These are phyloP conservation scores for Scenedesmus sp. DNA, from an alignment of 163 green algal genomes.

Conservation along the genomic window DNA sequence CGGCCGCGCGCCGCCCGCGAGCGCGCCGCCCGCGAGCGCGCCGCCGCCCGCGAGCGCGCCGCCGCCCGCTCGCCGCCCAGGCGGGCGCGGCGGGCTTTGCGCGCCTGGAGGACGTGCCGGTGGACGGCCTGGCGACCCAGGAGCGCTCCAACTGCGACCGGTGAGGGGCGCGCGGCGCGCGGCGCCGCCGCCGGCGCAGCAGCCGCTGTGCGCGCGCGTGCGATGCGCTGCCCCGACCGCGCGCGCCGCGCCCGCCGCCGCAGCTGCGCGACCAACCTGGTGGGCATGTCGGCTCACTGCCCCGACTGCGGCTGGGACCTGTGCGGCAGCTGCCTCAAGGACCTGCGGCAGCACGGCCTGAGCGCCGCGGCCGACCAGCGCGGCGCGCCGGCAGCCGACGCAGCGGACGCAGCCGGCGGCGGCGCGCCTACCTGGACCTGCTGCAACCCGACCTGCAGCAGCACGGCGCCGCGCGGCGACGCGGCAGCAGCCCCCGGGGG, in stretches of 20 bases:
- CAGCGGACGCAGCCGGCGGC: neutral
- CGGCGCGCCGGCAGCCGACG: neutral
- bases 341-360: slow-evolving; percentile 5
- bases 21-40: neutral
- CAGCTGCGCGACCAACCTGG: slow-evolving; percentile 32
- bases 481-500: slow-evolving; percentile 3
- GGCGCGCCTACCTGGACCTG: slow-evolving; percentile 18
- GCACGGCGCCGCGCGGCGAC: neutral
- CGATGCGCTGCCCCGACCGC: neutral
- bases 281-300: slow-evolving; percentile 13
- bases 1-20: no score
- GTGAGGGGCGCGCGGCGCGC: neutral
- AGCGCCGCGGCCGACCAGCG: no score
- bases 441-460: slow-evolving; percentile 26
- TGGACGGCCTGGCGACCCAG: neutral
- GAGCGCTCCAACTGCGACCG: slow-evolving; percentile 25
- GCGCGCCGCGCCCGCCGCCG: neutral
- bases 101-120: slow-evolving; percentile 7
- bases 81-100: slow-evolving; percentile 12
- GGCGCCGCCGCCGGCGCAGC: neutral
- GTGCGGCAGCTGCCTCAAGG: slow-evolving; percentile 20
- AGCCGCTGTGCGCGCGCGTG: neutral
- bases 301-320: slow-evolving; percentile 3
- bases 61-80: neutral
- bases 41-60: neutral